Conservation (phyloP, 106 monocot species). For the Triglochin maritima region DNA sequence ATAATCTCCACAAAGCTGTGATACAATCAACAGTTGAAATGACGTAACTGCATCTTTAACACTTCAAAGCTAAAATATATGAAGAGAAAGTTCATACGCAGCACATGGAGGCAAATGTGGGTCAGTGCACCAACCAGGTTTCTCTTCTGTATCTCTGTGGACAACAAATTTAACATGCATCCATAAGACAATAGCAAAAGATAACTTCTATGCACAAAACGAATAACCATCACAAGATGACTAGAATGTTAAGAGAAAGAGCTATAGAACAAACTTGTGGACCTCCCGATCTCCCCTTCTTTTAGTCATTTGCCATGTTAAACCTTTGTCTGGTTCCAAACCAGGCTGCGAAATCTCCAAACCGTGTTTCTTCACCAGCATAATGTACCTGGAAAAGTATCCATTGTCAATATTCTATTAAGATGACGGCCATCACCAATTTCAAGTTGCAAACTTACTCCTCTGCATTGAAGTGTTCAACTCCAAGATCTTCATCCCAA, state of each 20-base stretch:
- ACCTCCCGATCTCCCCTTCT: slow-evolving; percentile 27
- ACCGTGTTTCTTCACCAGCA: slow-evolving; percentile 23
- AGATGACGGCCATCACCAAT: not conserved
- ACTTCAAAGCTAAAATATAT: not conserved
- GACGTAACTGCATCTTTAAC: not conserved
- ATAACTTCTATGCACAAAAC: not conserved
- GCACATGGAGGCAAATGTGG: slow-evolving; percentile 30
- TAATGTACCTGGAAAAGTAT: slow-evolving; percentile 14
- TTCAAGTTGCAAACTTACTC: slow-evolving; percentile 8
- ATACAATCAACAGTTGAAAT: not conserved
- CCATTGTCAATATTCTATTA: not conserved
- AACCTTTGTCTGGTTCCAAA: slow-evolving; percentile 14
- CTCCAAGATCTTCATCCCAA: slow-evolving; percentile 32
- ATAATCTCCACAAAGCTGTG: slow-evolving; percentile 27
- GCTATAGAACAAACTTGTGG: slow-evolving; percentile 17
- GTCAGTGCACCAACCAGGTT: slow-evolving; percentile 24
- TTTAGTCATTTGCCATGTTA: slow-evolving; percentile 30
- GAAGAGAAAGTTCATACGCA: slow-evolving; percentile 12
- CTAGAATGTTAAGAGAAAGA: not conserved
- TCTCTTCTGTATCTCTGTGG: slow-evolving; percentile 20
- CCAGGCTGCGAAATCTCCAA: slow-evolving; percentile 31
- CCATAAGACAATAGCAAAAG: not conserved
- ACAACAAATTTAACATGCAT: not conserved
- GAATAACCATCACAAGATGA: not conserved
- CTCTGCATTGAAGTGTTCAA: slow-evolving; percentile 25